Evolutionary conservation across 495 filamentous ascomycete species (phyloP).

Genomic region (Penicillium chermesinum): DNA sequence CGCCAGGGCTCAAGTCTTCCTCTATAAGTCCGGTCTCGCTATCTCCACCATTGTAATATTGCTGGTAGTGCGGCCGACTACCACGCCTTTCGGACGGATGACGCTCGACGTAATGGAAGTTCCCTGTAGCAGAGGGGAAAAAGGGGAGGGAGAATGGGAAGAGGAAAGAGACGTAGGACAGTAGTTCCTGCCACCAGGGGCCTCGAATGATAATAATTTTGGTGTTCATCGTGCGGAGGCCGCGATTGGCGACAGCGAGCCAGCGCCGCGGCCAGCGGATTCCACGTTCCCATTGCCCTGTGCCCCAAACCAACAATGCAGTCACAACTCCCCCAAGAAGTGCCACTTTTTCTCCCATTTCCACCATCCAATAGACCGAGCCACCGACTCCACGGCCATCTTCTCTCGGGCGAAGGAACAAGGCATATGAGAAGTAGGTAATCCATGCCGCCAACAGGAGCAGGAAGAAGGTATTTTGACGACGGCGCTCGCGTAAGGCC

Average conservation of each 20-base stretch:
- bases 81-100: conserved; percentile 42
- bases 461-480: conserved; percentile 94
- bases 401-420: conserved; percentile 85
- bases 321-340: conserved; percentile 84
- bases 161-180: conserved; percentile 65
- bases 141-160: conserved; percentile 68
- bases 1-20: conserved; percentile 84
- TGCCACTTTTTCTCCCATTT: conserved; percentile 79
- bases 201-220: conserved; percentile 87
- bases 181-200: conserved; percentile 72
- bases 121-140: conserved; percentile 54
- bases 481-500: conserved; percentile 75
- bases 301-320: conserved; percentile 79
- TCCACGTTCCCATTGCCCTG: conserved; percentile 91
- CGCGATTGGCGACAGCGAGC: conserved; percentile 82
- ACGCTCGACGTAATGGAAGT: conserved; percentile 62
- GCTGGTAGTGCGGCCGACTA: conserved; percentile 35
- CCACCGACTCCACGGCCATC: conserved; percentile 88
- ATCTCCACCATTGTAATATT: conserved; percentile 41
- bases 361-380: conserved; percentile 91
- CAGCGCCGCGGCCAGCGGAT: conserved; percentile 92
- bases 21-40: conserved; percentile 53
- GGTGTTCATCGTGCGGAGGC: conserved; percentile 85
- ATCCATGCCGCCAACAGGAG: conserved; percentile 74
- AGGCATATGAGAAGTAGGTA: conserved; percentile 72